A percentile compares a stretch with the other conserved stretches of the same genome.
These are phyloP conservation scores for Sporothrix sp. DNA, from an alignment of 2,329 filamentous ascomycete species.

Conservation along the genomic window DNA sequence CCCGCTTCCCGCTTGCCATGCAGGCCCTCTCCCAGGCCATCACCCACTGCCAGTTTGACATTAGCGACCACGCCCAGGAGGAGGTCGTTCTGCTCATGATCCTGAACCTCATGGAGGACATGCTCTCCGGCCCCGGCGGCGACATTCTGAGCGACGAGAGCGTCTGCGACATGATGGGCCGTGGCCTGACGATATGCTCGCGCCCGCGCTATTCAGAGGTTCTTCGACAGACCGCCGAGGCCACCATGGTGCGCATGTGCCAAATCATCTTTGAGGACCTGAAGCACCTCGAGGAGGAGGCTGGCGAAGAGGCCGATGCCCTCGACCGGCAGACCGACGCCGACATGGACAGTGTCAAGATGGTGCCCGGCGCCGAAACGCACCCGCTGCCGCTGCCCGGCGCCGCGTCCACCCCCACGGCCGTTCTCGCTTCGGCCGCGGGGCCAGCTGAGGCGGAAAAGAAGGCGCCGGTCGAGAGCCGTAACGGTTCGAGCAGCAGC, in stretches of 20 bases:
- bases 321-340: constrained; percentile 57
- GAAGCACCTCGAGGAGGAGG: constrained; percentile 73
- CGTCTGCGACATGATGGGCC: constrained; percentile 99
- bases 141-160: constrained; percentile 95
- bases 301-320: constrained; percentile 54
- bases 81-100: constrained; percentile 94
- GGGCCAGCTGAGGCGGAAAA: neutral
- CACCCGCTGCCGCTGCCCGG: constrained; percentile 3
- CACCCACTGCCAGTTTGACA: constrained; percentile 95
- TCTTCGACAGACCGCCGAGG: constrained; percentile 81
- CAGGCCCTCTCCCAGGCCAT: constrained; percentile 89
- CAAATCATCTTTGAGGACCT: constrained; percentile 94
- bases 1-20: constrained; percentile 85
- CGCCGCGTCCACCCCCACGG: constrained; percentile 16
- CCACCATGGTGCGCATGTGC: constrained; percentile 97
- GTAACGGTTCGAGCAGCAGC: constrained; percentile 2
- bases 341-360: constrained; percentile 67
- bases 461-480: neutral
- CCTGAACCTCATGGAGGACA: constrained; percentile 93
- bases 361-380: constrained; percentile 62
- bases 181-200: constrained; percentile 92
- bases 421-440: neutral
- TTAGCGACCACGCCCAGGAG: constrained; percentile 87
- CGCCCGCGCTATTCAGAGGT: constrained; percentile 86
- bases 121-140: constrained; percentile 88